Percentiles rank a stretch among this genome's conserved stretches.
These are phyloP conservation scores for Lupinus albus DNA, from an alignment of 306 rosid species.

Conservation along the genomic window DNA sequence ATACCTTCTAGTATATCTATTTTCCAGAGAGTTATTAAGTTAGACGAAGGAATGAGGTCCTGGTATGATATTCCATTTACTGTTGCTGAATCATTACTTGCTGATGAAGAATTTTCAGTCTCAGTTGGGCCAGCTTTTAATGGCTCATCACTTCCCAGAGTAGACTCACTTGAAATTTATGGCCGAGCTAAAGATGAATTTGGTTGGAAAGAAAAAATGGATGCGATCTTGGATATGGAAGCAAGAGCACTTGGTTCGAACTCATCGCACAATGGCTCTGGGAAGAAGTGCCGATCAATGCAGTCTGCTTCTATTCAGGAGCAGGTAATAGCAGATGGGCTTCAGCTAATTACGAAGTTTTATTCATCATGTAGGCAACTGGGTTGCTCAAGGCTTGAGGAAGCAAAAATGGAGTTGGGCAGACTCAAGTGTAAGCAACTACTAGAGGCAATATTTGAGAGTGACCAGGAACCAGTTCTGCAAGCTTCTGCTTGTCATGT, in stretches of 20 bases:
- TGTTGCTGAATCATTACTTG: slow-evolving; percentile 92
- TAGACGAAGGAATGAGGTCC: slow-evolving; percentile 95
- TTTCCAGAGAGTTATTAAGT: slow-evolving; percentile 86
- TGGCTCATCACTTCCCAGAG: slow-evolving; percentile 84
- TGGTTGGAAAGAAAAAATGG: slow-evolving; percentile 99
- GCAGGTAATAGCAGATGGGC: slow-evolving; percentile 94
- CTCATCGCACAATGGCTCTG: slow-evolving; percentile 67
- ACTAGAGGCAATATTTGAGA: slow-evolving; percentile 78
- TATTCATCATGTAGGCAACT: slow-evolving; percentile 66
- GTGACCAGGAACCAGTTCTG: slow-evolving; percentile 87
- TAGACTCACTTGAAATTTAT: slow-evolving; percentile 92
- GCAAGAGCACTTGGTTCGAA: slow-evolving; percentile 81
- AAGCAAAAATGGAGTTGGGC: slow-evolving; percentile 63
- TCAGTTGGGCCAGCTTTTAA: slow-evolving; percentile 80
- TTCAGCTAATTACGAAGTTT: slow-evolving; percentile 73
- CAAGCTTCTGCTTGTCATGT: slow-evolving; percentile 88
- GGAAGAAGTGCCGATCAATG: slow-evolving; percentile 77
- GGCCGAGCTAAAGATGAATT: slow-evolving; percentile 98
- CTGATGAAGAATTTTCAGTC: slow-evolving; percentile 89
- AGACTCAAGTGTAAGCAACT: slow-evolving; percentile 88
- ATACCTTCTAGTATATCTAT: slow-evolving; percentile 85
- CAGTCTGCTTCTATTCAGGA: slow-evolving; percentile 95
- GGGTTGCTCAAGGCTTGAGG: slow-evolving; percentile 72
- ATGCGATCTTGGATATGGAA: slow-evolving; percentile 94
- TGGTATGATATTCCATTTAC: slow-evolving; percentile 99